These are phyloP conservation scores for Hygrocybe punicea DNA, from an alignment of 768 basidiomycete species.

Conservation along the genomic window DNA sequence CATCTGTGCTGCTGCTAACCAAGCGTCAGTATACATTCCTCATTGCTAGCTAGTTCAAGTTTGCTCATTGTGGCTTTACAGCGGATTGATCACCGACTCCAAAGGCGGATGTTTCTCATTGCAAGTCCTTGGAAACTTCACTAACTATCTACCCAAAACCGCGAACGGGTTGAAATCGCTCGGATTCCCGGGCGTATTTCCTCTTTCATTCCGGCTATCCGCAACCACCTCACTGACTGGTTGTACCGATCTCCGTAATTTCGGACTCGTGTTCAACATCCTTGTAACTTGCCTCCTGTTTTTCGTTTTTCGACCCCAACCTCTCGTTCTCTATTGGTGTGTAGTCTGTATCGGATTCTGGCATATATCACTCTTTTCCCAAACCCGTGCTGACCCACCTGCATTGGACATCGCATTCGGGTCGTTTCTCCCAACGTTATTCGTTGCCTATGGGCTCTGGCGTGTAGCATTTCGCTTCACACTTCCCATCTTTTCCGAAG, in stretches of 20 bases:
- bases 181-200: conserved; percentile 73
- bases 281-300: conserved; percentile 65
- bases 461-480: conserved; percentile 70
- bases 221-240: conserved; percentile 48
- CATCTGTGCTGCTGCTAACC: conserved; percentile 78
- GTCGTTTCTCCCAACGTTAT: conserved; percentile 73
- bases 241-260: conserved; percentile 68
- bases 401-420: conserved; percentile 68
- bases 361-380: conserved; percentile 78
- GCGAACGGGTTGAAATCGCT: conserved; percentile 65
- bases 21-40: conserved; percentile 52
- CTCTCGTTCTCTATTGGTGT: conserved; percentile 69
- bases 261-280: conserved; percentile 71
- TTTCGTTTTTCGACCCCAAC: conserved; percentile 65
- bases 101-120: conserved; percentile 77
- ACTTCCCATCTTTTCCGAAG: conserved; percentile 61
- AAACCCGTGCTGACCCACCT: conserved; percentile 65
- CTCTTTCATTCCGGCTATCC: conserved; percentile 61
- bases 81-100: conserved; percentile 60
- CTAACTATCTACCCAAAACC: conserved; percentile 56
- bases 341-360: conserved; percentile 83
- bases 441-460: conserved; percentile 79
- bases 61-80: conserved; percentile 23
- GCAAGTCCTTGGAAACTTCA: conserved; percentile 68
- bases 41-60: conserved; percentile 2